phyloP scores from a whole-genome alignment of 192 early-diverging fungal species.

The Spizellomyces punctatus region DNA sequence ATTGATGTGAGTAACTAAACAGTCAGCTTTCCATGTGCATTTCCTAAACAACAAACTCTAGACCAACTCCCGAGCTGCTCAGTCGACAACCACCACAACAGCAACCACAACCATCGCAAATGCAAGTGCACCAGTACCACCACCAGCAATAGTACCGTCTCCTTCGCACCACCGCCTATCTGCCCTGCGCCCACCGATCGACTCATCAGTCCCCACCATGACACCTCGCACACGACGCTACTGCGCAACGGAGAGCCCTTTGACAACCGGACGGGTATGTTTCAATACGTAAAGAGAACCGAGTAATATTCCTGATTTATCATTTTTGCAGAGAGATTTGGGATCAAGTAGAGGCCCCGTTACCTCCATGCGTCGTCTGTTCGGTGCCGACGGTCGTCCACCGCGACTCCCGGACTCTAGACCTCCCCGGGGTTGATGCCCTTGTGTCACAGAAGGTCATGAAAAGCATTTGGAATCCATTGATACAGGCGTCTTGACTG shows the following conservation, averaged over 20 bases:
- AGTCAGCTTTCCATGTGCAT: background rate
- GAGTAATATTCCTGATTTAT: background rate
- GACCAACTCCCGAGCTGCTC: background rate
- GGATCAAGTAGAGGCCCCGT: background rate
- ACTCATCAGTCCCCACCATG: background rate
- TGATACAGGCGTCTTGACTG: too few relatives aligned
- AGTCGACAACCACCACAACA: background rate
- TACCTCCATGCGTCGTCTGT: background rate
- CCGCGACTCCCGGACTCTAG: background rate
- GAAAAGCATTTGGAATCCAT: too few relatives aligned
- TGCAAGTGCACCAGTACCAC: background rate
- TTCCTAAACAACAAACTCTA: background rate
- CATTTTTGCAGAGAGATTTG: background rate
- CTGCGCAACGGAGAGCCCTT: conserved; percentile 9
- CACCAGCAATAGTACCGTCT: background rate
- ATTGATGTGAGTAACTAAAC: background rate
- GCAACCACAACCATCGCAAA: too few relatives aligned
- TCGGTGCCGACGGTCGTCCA: background rate
- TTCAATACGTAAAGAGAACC: background rate
- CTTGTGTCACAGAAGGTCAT: too few relatives aligned
- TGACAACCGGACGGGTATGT: background rate
- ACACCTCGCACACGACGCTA: conserved; percentile 18
- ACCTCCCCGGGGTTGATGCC: too few relatives aligned
- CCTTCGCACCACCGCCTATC: background rate
- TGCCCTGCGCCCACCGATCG: background rate